Evolutionary conservation across 139 green algal species (phyloP).

Genomic region (Medakamo hakoo): DNA sequence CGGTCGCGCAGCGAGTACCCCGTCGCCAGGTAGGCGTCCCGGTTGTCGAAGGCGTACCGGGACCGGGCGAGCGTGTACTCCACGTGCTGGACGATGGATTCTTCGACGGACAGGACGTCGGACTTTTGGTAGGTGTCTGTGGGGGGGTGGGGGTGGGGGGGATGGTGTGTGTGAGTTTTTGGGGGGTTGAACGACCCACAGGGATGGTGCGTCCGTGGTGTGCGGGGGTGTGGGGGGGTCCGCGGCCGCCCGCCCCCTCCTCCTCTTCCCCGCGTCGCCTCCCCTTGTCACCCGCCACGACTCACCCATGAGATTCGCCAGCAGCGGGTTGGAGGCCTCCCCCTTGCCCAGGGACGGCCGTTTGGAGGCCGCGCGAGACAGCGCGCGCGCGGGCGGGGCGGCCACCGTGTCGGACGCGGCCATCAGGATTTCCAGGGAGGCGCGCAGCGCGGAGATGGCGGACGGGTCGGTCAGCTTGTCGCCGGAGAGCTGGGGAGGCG

Average conservation of each 20-base stretch:
- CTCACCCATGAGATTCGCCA: slow-evolving; percentile 72
- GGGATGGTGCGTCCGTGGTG: too few relatives aligned
- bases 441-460: neutral
- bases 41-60: slow-evolving; percentile 87
- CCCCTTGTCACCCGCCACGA: neutral
- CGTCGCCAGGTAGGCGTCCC: slow-evolving; percentile 86
- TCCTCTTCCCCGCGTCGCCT: neutral
- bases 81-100: slow-evolving; percentile 94
- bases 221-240: too few relatives aligned
- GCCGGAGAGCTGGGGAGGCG: neutral
- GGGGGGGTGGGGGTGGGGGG: too few relatives aligned
- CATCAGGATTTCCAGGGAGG: neutral
- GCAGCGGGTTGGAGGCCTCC: slow-evolving; percentile 19
- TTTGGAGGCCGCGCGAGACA: slow-evolving; percentile 17
- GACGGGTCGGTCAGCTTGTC: neutral
- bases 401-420: neutral
- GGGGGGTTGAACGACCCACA: neutral
- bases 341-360: slow-evolving; percentile 18
- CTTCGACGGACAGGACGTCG: slow-evolving; percentile 87
- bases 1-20: slow-evolving; percentile 75
- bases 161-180: neutral
- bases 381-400: neutral
- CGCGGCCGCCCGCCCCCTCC: too few relatives aligned
- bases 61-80: slow-evolving; percentile 94
- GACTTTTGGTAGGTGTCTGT: slow-evolving; percentile 92